These are phyloP conservation scores for Vaccinium myrtillus DNA, from an alignment of 148 eudicot species.

Conservation along the genomic window DNA sequence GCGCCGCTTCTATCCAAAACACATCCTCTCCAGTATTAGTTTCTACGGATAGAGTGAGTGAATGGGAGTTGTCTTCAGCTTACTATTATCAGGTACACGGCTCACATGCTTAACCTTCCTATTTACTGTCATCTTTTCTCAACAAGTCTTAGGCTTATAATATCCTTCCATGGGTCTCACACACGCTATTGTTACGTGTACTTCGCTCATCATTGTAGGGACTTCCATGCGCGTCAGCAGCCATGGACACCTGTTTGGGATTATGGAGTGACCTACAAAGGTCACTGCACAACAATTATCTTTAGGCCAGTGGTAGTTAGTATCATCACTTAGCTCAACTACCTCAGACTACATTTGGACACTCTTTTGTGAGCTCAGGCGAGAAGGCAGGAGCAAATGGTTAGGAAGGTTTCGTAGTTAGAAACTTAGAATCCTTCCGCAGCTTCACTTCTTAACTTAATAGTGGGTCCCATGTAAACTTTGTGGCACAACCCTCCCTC, in stretches of 20 bases:
- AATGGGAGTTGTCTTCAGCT: conserved; percentile 81
- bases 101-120: conserved; percentile 6
- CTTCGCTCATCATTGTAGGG: background rate
- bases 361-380: background rate
- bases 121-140: background rate
- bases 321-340: background rate
- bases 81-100: conserved; percentile 78
- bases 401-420: background rate
- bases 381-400: background rate
- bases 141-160: background rate
- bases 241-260: background rate
- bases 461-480: background rate
- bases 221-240: background rate
- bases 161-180: background rate
- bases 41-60: conserved; percentile 59
- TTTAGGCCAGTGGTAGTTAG: background rate
- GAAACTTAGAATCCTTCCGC: conserved; percentile 11
- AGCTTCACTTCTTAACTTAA: background rate
- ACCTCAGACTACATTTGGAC: background rate
- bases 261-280: background rate
- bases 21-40: conserved; percentile 41
- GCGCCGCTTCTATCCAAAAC: conserved; percentile 54
- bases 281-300: conserved; percentile 7
- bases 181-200: background rate
- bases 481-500: conserved; percentile 1